Evolutionary conservation across 108 stramenopile genomes (phyloP).

Genomic region (Parietichytrium sp.): DNA sequence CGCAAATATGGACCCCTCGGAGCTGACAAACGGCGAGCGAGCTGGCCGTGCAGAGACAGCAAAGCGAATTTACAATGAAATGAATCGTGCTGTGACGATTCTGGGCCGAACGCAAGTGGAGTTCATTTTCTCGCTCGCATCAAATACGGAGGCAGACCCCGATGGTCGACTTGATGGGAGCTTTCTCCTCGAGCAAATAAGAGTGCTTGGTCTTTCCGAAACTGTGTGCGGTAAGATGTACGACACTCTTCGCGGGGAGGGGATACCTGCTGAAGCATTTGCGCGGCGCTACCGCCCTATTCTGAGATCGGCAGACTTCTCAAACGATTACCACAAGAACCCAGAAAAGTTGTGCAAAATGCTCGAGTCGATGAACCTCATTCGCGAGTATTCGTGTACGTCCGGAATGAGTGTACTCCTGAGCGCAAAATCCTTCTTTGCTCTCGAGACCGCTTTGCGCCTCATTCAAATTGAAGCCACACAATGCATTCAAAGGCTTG

Average conservation of each 20-base stretch:
- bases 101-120: background rate
- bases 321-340: background rate
- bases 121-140: background rate
- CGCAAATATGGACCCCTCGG: background rate
- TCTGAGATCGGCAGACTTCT: background rate
- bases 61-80: background rate
- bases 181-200: background rate
- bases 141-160: background rate
- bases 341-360: background rate
- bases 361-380: background rate
- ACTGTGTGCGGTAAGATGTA: background rate
- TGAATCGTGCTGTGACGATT: background rate
- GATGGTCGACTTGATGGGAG: background rate
- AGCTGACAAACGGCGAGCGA: background rate
- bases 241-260: background rate
- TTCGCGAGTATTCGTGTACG: background rate
- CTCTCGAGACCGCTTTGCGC: constrained; percentile 28
- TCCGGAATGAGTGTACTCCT: background rate
- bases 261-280: background rate
- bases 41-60: background rate
- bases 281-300: background rate
- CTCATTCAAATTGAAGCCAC: too few species aligned
- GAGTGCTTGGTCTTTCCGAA: background rate
- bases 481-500: too few species aligned
- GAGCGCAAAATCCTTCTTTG: background rate